Base-by-base conservation (phyloP, 257 asterid species). In the Solanum lignicaule region DNA sequence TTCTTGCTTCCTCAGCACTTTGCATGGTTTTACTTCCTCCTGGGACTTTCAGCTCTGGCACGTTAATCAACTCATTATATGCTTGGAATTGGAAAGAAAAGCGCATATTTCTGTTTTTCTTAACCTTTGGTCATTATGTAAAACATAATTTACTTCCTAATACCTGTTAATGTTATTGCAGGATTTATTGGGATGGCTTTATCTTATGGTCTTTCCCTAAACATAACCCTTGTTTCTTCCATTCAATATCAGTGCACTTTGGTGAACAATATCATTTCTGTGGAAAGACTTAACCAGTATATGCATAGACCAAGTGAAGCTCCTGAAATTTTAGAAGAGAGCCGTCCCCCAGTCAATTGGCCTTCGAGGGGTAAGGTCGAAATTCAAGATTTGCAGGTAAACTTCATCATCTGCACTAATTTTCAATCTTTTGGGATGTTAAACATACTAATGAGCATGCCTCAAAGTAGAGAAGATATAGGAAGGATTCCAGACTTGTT, bases 141-240 rank as follows among this genome's bases (percentile, higher is more conserved):
- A 43, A 41, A 69, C 33, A 39, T 9, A 39, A 72, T 25, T 25
- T 9, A 65, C 15, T 60, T 43, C 21, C 38, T 79, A 79, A 79
- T 43, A 15, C 72, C 31, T 41, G 31, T 43, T 86, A 62, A 86
- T 41, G 41, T 48, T n/a, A 72, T 87, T 90, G 89, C 86, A 95
- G 99, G 98, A 88, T 88, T 94, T 82, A 98, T 98, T 71, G 98
- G 98, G 31, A 90, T 95, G 87, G 98, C 97, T 9, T 94, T 95
- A 46, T 95, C 98, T 1, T 97, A 95, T 87, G 98, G 98, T 36
- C 98, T 97, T 78, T 95, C 91, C 83, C 90, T 95, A 88, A 97
- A 97, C 76, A 91, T 84, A 91, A 36, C 92, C 84, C 99, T 94
- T 90, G 91, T 94, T 55, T 91, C 93, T 97, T 94, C 90, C 32